Evolutionary conservation across 768 basidiomycete genomes (phyloP).

Genomic region (Lactarius akahatsu): DNA sequence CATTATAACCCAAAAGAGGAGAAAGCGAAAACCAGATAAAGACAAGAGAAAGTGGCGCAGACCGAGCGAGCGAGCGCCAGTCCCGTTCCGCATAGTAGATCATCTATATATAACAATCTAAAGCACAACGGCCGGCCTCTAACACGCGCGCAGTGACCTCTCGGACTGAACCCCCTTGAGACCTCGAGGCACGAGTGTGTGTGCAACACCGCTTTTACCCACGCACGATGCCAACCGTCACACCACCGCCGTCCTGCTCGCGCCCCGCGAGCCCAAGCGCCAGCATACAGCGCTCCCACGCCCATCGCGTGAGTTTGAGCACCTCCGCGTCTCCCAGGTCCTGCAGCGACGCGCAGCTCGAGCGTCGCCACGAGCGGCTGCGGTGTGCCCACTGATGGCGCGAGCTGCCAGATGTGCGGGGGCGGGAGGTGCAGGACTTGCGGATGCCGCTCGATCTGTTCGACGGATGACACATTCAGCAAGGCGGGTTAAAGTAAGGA

Average conservation of each 20-base stretch:
- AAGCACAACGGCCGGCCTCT: background rate
- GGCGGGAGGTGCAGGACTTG: constrained; percentile 79
- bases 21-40: background rate
- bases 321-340: constrained; percentile 71
- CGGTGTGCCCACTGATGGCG: constrained; percentile 34
- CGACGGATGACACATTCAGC: background rate
- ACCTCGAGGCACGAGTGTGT: background rate
- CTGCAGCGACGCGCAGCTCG: constrained; percentile 68
- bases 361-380: constrained; percentile 70
- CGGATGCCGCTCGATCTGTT: constrained; percentile 79
- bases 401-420: constrained; percentile 88
- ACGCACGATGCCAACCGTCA: constrained; percentile 72
- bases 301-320: constrained; percentile 70
- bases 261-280: constrained; percentile 45
- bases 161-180: background rate
- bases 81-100: constrained; percentile 8
- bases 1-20: background rate
- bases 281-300: constrained; percentile 61
- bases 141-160: background rate
- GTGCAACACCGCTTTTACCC: constrained; percentile 38
- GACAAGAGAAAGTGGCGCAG: background rate
- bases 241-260: constrained; percentile 52
- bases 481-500: background rate
- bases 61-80: background rate
- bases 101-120: background rate